A percentile compares a stretch with the other conserved stretches of the same genome.
phyloP scores from a whole-genome alignment of 371 early-diverging fungal species.

The Circinella umbellata region DNA sequence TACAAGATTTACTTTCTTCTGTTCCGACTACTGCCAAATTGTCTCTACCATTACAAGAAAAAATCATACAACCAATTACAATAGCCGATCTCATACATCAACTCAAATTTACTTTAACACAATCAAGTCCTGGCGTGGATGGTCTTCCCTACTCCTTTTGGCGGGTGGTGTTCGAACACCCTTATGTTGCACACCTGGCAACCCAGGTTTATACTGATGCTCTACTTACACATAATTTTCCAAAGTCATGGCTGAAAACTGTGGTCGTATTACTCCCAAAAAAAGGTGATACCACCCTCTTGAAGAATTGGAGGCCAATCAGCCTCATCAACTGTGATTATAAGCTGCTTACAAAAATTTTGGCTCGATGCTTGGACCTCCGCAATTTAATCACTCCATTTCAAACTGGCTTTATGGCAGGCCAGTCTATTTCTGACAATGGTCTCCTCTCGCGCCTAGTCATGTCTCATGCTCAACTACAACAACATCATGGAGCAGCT shows the following conservation, averaged over 20 bases:
- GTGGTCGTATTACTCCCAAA: constrained; percentile 24
- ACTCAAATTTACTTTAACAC: background rate
- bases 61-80: background rate
- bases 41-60: too few species aligned
- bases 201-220: constrained; percentile 10
- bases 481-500: background rate
- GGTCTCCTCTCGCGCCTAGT: constrained; percentile 4
- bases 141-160: background rate
- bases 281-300: constrained; percentile 18
- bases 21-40: too few species aligned
- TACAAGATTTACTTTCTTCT: too few species aligned
- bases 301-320: constrained; percentile 36
- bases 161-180: background rate
- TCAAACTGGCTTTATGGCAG: constrained; percentile 24
- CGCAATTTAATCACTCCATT: background rate
- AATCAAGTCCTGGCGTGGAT: background rate
- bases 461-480: constrained; percentile 5
- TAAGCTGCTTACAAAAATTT: constrained; percentile 19
- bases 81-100: background rate
- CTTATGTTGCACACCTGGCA: background rate
- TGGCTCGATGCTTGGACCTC: background rate
- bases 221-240: constrained; percentile 5
- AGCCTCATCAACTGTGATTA: constrained; percentile 23
- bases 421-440: constrained; percentile 19
- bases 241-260: constrained; percentile 30